Evolutionary conservation across 2,329 filamentous ascomycete species (phyloP), one percentile per base, ranked within the genome.

Genomic region (Pseudogymnoascus sp.): DNA sequence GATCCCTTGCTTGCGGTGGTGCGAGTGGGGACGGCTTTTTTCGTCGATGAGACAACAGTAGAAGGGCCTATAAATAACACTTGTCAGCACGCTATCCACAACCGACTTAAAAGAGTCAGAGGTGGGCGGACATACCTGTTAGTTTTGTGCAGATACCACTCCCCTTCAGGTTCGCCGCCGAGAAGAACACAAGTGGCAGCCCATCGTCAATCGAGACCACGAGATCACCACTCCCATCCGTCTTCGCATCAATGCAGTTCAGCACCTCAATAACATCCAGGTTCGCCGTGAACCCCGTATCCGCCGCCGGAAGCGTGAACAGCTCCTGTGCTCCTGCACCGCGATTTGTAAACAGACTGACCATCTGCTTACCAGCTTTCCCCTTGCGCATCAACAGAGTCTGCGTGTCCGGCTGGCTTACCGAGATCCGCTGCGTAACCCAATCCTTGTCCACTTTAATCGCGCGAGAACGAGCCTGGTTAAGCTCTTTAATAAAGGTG

Each of bases 401-500:
- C 48, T 55, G 48, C 2, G 27, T 2, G 33, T 55, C 48, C 7
- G 48, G 48, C n/a, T 18, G 48, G 48, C 27, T 55, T n/a, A 55
- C 27, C 1, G 48, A 33, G 18, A 55, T 55, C n/a, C 48, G 27
- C 27, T 55, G n/a, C 8, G 31, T 55, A 5, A 33, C 48, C 48
- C 48, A 55, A 10, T 55, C 48, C 29, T 55, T 55, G 48, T 55
- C 48, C n/a, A 55, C 48, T 33, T 27, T 18, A 12, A 55, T 55
- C 1, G 48, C 48, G 29, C 48, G 48, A 18, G 48, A 55, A 18
- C 80, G 78, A 31, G 79, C 74, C 13, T 71, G 69, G 64, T 82
- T 82, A 13, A 79, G 67, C 0, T 65, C 61, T 0, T 74, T 69
- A 33, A 80, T 73, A 13, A 71, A 68, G 27, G 67, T 64, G 65